Percentiles rank a stretch among this genome's conserved stretches.
phyloP scores from a whole-genome alignment of 345 rosid genomes.

The Ailanthus altissimus region DNA sequence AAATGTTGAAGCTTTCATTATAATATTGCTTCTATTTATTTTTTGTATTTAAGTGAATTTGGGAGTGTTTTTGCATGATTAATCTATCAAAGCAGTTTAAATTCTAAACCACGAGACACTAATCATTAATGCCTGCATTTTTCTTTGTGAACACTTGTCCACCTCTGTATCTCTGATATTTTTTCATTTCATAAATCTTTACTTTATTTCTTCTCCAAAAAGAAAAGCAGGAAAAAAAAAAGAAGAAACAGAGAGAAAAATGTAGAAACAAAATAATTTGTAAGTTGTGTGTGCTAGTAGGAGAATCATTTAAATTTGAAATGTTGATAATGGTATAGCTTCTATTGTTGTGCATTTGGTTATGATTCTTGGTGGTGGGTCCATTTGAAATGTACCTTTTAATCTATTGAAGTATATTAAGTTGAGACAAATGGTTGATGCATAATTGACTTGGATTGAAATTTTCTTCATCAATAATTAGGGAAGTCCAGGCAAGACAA shows the following conservation, averaged over 20 bases:
- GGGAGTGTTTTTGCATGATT: not conserved
- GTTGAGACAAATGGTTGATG: not conserved
- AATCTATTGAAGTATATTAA: slow-evolving; percentile 4
- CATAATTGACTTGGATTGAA: not conserved
- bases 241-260: not conserved
- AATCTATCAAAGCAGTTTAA: not conserved
- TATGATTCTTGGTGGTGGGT: not conserved
- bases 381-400: not conserved
- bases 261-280: not conserved
- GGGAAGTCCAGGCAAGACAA: not conserved
- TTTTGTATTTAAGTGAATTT: not conserved
- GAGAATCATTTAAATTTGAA: not conserved
- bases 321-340: not conserved
- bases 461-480: not conserved
- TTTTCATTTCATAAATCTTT: not conserved
- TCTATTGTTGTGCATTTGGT: not conserved
- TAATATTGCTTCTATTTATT: slow-evolving; percentile 1
- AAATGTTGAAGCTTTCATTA: not conserved
- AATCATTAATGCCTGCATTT: not conserved
- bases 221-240: no score
- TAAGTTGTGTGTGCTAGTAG: not conserved
- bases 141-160: not conserved
- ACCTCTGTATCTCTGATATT: not conserved
- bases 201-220: not conserved
- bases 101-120: not conserved